A percentile compares a stretch with the other conserved stretches of the same genome.
Evolutionary conservation across 1,139 yeast species (phyloP).

Genomic region (Pichia sp.): DNA sequence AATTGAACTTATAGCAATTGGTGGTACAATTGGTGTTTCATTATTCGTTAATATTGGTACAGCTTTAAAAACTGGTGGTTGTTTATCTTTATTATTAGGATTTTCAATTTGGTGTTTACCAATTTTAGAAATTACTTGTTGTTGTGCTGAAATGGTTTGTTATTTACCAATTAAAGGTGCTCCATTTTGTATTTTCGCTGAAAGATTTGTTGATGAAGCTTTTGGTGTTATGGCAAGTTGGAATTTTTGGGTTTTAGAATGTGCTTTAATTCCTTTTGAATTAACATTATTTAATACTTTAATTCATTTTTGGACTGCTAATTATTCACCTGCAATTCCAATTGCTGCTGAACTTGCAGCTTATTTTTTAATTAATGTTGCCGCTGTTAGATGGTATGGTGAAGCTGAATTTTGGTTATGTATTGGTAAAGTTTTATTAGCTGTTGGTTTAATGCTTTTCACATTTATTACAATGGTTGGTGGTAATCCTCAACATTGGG

Average conservation of each 20-base stretch:
- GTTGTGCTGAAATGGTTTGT: constrained; percentile 51
- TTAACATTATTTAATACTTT: constrained; percentile 49
- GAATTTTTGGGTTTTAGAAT: constrained; percentile 49
- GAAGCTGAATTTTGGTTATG: constrained; percentile 51
- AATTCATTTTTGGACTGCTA: constrained; percentile 49
- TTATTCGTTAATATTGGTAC: constrained; percentile 68
- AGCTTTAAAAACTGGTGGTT: constrained; percentile 67
- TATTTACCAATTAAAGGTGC: constrained; percentile 44
- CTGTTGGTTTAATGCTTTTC: constrained; percentile 45
- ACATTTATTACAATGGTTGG: constrained; percentile 52
- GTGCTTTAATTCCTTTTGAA: constrained; percentile 49
- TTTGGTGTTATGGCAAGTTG: constrained; percentile 46
- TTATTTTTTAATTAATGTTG: constrained; percentile 41
- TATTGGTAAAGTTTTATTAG: constrained; percentile 42
- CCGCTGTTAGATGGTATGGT: constrained; percentile 47
- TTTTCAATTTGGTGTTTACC: constrained; percentile 49
- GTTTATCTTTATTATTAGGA: constrained; percentile 66
- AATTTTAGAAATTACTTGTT: constrained; percentile 37
- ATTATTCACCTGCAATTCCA: constrained; percentile 47
- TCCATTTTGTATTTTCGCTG: constrained; percentile 50
- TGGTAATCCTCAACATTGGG: constrained; percentile 42
- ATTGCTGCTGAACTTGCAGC: constrained; percentile 40
- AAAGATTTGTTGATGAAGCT: constrained; percentile 49
- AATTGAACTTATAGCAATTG: constrained; percentile 72
- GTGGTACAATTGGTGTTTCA: constrained; percentile 85